Base-by-base conservation (phyloP, 352 stramenopile species). In the Phytopythium cucurbitacearum region DNA sequence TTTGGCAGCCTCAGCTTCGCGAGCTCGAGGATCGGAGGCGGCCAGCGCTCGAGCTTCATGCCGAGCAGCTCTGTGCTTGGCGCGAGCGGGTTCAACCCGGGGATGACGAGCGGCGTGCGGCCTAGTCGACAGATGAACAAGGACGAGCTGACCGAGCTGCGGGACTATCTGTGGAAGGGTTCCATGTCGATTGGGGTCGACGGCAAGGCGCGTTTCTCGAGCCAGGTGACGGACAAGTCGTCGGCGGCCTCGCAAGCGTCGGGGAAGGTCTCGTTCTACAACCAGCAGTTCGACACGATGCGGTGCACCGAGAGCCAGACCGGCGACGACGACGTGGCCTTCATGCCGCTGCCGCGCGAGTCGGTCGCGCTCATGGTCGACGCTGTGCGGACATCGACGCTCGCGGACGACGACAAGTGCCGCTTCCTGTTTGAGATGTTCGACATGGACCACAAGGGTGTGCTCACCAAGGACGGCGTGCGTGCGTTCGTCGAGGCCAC, bases 371-470 rank as follows among this genome's bases (percentile, higher is more conserved):
- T 84, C 48, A 52, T 85, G 62, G 62, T 85, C n/a, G 76, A 84
- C 35, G 73, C 76, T 4, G 76, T 87, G 38, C 71, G 73, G 33
- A 54, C 58, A 8, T 85, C 73, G n/a, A 64, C 62, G 1, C 43
- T 87, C 0, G 61, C 74, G 11, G 66, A 76, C 39, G 62, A 89
- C 13, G 69, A 72, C 16, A 85, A 84, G 46, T 71, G 68, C 48
- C 68, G 79, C 12, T 87, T 85, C 57, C 59, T 89, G 3, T 89
- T 87, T 39, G 76, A 87, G 13, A 64, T 84, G 40, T 85, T 89
- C 16, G 76, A 89, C 50, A 57, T 78, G 10, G 65, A 83, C 40
- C 59, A 66, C 34, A 48, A 47, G 3, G 75, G 75, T 2, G 61
- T 82, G 3, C 48, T 89, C 21, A 71, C 76, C 5, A 68, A 71